Evolutionary conservation across 192 early-diverging fungal genomes (phyloP).

Genomic region (Coemansia guatemalensis): DNA sequence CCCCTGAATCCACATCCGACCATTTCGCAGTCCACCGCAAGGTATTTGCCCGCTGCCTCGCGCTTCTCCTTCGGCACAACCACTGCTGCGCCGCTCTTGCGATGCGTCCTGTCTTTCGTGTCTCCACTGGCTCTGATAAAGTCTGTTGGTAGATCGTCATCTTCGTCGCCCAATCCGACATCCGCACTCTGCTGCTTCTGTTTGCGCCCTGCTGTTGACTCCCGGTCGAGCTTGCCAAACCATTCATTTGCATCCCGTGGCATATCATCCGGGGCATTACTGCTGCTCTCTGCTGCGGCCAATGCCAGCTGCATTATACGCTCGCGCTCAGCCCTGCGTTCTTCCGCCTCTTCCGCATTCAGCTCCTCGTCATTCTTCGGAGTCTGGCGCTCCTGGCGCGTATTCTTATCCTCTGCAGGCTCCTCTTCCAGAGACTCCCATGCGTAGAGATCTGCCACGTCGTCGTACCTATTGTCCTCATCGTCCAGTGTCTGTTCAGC

Average conservation of each 20-base stretch:
- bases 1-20: constrained; percentile 92
- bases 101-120: constrained; percentile 9
- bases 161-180: constrained; percentile 15
- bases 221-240: constrained; percentile 35
- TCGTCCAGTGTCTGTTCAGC: background rate
- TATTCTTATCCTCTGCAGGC: background rate
- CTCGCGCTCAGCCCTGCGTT: constrained; percentile 16
- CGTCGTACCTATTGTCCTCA: constrained; percentile 17
- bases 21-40: constrained; percentile 99
- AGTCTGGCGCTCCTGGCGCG: too few relatives aligned
- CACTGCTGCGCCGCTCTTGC: background rate
- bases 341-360: constrained; percentile 2
- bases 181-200: constrained; percentile 12
- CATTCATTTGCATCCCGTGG: constrained; percentile 34
- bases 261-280: constrained; percentile 13
- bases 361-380: too few relatives aligned
- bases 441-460: constrained; percentile 41
- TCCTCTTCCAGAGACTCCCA: constrained; percentile 23
- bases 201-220: background rate
- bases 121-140: constrained; percentile 12
- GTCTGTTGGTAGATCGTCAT: constrained; percentile 36
- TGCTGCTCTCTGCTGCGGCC: constrained; percentile 23
- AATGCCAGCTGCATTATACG: constrained; percentile 34
- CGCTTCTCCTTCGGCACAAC: constrained; percentile 23
- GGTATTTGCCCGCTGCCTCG: constrained; percentile 70